phyloP scores from a whole-genome alignment of 495 filamentous ascomycete genomes.

The Penicillium crystallinum region DNA sequence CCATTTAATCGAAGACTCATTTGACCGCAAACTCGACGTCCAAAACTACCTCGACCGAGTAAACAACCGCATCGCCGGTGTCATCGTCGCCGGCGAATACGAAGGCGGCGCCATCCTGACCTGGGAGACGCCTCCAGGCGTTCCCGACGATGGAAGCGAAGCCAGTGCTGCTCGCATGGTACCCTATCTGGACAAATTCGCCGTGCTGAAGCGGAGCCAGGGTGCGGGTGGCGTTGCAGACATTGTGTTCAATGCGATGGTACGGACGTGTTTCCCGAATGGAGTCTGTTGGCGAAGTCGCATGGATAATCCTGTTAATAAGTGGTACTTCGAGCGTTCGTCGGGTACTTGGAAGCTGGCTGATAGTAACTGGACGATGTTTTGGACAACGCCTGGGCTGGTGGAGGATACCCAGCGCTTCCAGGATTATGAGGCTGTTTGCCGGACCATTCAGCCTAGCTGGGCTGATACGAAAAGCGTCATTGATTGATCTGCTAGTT shows the following conservation, averaged over 20 bases:
- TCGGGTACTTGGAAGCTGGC: slow-evolving; percentile 75
- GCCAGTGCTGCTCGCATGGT: slow-evolving; percentile 56
- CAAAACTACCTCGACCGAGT: slow-evolving; percentile 76
- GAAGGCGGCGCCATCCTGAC: slow-evolving; percentile 93
- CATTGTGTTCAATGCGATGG: slow-evolving; percentile 93
- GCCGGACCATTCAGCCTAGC: slow-evolving; percentile 69
- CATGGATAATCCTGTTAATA: slow-evolving; percentile 80
- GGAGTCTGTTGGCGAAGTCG: slow-evolving; percentile 80
- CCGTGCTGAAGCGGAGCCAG: slow-evolving; percentile 81
- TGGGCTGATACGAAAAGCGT: slow-evolving; percentile 71
- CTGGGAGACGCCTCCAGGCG: slow-evolving; percentile 75
- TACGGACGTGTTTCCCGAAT: slow-evolving; percentile 74
- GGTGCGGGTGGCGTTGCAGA: slow-evolving; percentile 91
- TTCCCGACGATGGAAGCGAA: slow-evolving; percentile 48
- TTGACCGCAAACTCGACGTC: slow-evolving; percentile 77
- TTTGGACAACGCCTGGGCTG: slow-evolving; percentile 80
- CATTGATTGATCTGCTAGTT: slow-evolving; percentile 44
- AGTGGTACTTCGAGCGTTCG: slow-evolving; percentile 93
- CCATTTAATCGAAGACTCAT: slow-evolving; percentile 90
- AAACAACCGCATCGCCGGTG: slow-evolving; percentile 69
- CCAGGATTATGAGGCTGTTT: slow-evolving; percentile 77
- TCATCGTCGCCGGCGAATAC: slow-evolving; percentile 94
- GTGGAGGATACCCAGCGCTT: slow-evolving; percentile 52
- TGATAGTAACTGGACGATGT: slow-evolving; percentile 87
- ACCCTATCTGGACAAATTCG: slow-evolving; percentile 97